These are phyloP conservation scores for Solanum chiquidenum DNA, from an alignment of 257 asterid species.

Conservation along the genomic window DNA sequence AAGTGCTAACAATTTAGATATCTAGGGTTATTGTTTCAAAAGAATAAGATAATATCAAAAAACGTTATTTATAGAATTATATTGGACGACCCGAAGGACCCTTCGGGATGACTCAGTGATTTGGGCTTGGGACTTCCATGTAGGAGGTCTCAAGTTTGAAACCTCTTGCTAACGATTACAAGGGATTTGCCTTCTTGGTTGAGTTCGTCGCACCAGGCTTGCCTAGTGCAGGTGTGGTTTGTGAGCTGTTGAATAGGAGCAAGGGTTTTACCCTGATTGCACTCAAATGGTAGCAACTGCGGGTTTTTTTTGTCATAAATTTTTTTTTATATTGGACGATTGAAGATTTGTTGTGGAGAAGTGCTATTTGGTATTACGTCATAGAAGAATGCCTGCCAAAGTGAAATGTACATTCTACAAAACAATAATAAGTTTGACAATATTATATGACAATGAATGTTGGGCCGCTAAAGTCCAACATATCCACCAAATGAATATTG, in stretches of 20 bases:
- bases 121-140: background rate
- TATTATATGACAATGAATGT: background rate
- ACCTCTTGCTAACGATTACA: background rate
- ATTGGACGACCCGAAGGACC: background rate
- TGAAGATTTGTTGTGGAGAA: background rate
- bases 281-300: background rate
- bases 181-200: background rate
- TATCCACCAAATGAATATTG: background rate
- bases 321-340: background rate
- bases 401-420: background rate
- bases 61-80: background rate
- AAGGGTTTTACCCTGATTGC: background rate
- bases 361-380: background rate
- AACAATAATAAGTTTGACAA: background rate
- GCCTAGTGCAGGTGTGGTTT: background rate
- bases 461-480: background rate
- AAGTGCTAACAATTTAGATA: background rate
- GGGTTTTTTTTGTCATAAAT: background rate
- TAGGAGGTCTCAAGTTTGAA: background rate
- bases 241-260: background rate
- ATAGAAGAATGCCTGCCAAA: background rate
- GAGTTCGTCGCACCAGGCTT: background rate
- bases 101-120: background rate
- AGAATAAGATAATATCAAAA: background rate
- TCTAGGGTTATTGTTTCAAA: background rate